These are phyloP conservation scores for Avena atlantica DNA, from an alignment of 176 grass and related monocot species.

Conservation along the genomic window DNA sequence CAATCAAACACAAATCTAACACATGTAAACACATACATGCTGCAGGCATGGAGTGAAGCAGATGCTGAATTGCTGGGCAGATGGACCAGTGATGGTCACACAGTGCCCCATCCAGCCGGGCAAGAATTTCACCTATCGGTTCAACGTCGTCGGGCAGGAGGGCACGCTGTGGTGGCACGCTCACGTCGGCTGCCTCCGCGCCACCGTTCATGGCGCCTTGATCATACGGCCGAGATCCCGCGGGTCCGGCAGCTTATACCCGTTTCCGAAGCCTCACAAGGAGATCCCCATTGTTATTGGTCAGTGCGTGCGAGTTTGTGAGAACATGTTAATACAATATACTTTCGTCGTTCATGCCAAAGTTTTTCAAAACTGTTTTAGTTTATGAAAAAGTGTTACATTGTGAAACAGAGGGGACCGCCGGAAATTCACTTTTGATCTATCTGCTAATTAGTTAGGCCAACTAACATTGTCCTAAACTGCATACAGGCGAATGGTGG, in stretches of 20 bases:
- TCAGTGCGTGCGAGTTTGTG: not conserved
- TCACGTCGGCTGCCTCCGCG: not conserved
- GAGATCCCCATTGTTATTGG: slow-evolving; percentile 36
- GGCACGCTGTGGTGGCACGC: slow-evolving; percentile 48
- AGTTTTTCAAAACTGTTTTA: too few relatives aligned
- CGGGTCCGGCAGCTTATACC: not conserved
- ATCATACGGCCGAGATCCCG: not conserved
- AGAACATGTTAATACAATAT: too few relatives aligned
- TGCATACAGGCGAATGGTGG: slow-evolving; percentile 51
- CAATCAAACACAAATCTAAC: too few relatives aligned
- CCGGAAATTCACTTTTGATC: too few relatives aligned
- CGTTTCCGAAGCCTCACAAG: not conserved
- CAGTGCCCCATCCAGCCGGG: slow-evolving; percentile 26
- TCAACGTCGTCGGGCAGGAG: not conserved
- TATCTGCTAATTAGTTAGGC: too few relatives aligned
- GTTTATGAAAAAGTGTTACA: too few relatives aligned
- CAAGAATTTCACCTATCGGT: slow-evolving; percentile 12
- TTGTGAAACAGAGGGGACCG: too few relatives aligned
- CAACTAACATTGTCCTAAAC: too few relatives aligned
- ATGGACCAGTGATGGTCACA: slow-evolving; percentile 18
- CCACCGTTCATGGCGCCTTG: not conserved
- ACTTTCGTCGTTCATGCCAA: too few relatives aligned
- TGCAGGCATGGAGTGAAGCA: slow-evolving; percentile 35
- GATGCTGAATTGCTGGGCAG: slow-evolving; percentile 5
- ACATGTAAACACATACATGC: too few relatives aligned